A percentile compares a stretch with the other conserved stretches of the same genome.
Evolutionary conservation across 768 basidiomycete species (phyloP).

Genomic region (Kwoniella dejecticola): DNA sequence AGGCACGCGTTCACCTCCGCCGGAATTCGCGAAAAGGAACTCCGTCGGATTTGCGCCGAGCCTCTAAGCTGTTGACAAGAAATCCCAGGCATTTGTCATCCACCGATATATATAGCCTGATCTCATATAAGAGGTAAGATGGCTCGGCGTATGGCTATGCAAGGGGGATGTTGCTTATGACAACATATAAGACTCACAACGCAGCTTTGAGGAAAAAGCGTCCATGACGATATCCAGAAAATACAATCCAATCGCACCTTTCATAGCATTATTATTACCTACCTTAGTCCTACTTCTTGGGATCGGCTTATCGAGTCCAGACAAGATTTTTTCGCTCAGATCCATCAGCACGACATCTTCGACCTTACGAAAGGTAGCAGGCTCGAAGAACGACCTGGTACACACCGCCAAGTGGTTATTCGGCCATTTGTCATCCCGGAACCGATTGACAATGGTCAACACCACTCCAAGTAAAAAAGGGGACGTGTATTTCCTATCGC

Average conservation of each 20-base stretch:
- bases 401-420: no score
- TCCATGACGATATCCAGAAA: not conserved
- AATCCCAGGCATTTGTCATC: constrained; percentile 2
- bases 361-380: not conserved
- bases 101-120: not conserved
- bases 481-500: constrained; percentile 53
- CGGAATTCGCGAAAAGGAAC: not conserved
- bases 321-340: not conserved
- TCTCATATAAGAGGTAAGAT: no score
- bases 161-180: no score
- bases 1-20: not conserved
- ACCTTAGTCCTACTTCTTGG: not conserved
- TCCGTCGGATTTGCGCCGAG: not conserved
- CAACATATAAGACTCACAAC: no score
- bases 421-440: no score
- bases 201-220: no score
- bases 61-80: not conserved
- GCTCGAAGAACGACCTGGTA: no score
- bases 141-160: no score
- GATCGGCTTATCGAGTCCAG: not conserved
- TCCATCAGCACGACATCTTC: not conserved
- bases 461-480: constrained; percentile 12
- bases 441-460: not conserved
- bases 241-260: not conserved
- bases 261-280: not conserved